Conservation (phyloP, 1,284 basidiomycete genomes). For the Sphaerobolus stellatus region DNA sequence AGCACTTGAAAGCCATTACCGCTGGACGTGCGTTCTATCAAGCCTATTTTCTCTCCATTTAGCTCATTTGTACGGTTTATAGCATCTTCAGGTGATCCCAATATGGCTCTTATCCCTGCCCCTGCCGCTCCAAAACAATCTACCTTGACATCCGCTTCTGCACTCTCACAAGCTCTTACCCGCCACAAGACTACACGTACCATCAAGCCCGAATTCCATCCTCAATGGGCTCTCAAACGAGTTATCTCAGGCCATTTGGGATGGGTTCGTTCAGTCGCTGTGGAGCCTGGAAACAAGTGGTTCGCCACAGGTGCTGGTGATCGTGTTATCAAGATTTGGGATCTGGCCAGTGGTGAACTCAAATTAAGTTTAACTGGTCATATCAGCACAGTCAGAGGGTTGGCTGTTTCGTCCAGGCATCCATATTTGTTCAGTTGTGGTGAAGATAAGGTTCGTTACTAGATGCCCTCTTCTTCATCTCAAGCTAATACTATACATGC, state of each 20-base stretch:
- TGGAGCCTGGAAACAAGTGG: constrained; percentile 98
- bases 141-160: constrained; percentile 60
- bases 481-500: constrained; percentile 13
- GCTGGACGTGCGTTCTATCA: constrained; percentile 56
- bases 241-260: constrained; percentile 98
- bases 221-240: constrained; percentile 93
- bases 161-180: constrained; percentile 82
- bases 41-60: constrained; percentile 14
- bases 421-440: constrained; percentile 97
- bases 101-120: constrained; percentile 51
- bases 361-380: constrained; percentile 96
- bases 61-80: constrained; percentile 1
- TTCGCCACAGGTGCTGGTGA: constrained; percentile 98
- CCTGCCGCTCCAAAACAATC: constrained; percentile 65
- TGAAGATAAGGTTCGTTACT: constrained; percentile 83
- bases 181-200: constrained; percentile 89
- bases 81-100: constrained; percentile 44
- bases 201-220: constrained; percentile 92
- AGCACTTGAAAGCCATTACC: constrained; percentile 66
- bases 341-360: constrained; percentile 92
- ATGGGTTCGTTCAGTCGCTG: constrained; percentile 96
- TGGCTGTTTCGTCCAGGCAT: constrained; percentile 90
- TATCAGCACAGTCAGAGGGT: constrained; percentile 93
- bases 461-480: neutral
- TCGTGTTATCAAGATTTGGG: constrained; percentile 99